Evolutionary conservation across 805 yeast genomes (phyloP), one percentile per base, ranked within the genome.

Genomic region (Tetrapisispora namnaoensis): DNA sequence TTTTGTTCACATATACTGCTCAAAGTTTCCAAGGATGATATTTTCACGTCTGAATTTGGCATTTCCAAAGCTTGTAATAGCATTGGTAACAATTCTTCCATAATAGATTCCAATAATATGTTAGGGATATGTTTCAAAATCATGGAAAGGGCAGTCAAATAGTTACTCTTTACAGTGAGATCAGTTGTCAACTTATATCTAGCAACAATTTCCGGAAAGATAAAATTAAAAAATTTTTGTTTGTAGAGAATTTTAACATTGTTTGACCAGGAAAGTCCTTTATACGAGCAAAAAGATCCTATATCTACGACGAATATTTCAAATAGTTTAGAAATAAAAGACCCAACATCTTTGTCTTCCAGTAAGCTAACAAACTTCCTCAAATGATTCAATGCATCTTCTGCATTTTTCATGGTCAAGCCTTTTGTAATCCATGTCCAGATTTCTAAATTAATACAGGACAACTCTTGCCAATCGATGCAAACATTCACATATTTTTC

Each of bases 351-450:
- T 27, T 64, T 55, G 16, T 64, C 63, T 2, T 65, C 51, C 7
- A 81, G 63, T 14, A 73, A 53, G 6, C 58, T 49, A 17, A 77
- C 41, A 75, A 55, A 55, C 49, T 56, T 38, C 56, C 63, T 56
- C 73, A 70, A 44, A 56, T 67, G 34, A 54, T 56, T 21, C 55
- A 62, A 3, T 2, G 75, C 71, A 0, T 53, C 27, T 9, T 65
- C 53, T 50, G 82, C 83, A 53, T 76, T 76, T 55, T 76, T 79
- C 62, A 86, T 60, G 0, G 86, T 59, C 45, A 86, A 69, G 0
- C 86, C 90, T 62, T 87, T 89, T 20, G 80, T 68, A 7, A 82
- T 64, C 96, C 96, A 89, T 2, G 82, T 69, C 17, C 73, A 62
- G 0, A 74, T 60, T 60, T 87, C 95, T 38, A 85, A 62, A 13